Evolutionary conservation across 208 protist species (phyloP).

Genomic region (Borovskyia barvae): DNA sequence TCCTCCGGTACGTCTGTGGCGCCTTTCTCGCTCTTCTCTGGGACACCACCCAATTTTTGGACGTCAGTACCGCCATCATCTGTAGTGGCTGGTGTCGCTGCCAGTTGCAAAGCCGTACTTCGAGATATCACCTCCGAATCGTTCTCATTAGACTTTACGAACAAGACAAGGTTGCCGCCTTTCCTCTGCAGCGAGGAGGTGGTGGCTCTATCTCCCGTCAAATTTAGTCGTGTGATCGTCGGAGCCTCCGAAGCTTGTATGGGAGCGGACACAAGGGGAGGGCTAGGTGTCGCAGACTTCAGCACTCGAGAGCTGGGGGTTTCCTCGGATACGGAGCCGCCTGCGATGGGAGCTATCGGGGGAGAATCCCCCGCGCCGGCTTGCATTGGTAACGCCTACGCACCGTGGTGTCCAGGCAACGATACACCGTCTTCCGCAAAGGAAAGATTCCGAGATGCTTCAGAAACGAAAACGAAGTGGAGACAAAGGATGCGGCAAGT

Average conservation of each 20-base stretch:
- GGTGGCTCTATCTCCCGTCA: conserved; percentile 4
- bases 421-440: too few species aligned
- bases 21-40: neutral
- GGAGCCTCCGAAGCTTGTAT: conserved; percentile 4
- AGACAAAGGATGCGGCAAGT: neutral
- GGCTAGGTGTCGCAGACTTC: too few species aligned
- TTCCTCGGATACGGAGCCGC: conserved; percentile 11
- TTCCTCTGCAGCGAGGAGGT: conserved; percentile 13
- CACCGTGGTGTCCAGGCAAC: too few species aligned
- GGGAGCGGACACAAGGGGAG: too few species aligned
- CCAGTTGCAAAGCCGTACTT: too few species aligned
- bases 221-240: conserved; percentile 7
- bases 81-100: neutral
- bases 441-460: neutral
- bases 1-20: neutral
- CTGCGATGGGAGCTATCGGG: too few species aligned
- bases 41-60: neutral
- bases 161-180: conserved; percentile 25
- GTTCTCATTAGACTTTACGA: conserved; percentile 25
- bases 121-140: conserved; percentile 14
- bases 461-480: conserved; percentile 1
- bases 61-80: neutral
- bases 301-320: conserved; percentile 7
- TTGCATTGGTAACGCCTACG: too few species aligned
- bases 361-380: too few species aligned